Base-by-base conservation (phyloP, 2,329 filamentous ascomycete genomes). In the Herpotrichia juniperi region DNA sequence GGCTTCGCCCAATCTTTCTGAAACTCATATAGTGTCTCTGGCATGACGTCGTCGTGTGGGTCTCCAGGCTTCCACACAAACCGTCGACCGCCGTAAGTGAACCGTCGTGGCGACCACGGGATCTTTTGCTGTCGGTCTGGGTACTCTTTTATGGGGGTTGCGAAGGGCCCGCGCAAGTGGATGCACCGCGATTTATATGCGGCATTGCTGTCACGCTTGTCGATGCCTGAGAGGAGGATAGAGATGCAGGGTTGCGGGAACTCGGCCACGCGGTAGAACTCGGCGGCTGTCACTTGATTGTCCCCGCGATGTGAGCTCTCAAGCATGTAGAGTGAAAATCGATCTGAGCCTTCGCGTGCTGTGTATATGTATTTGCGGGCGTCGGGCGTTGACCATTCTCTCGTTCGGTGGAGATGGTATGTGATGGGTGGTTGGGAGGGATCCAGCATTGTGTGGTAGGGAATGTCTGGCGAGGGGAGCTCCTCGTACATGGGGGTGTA, bases 31-130 rank as follows among this genome's bases (percentile, higher is more conserved):
- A 73, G 58, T 4, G 69, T 71, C 58, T 73, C 70, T 5, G 69
- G 69, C 70, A 73, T 73, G 5, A 69, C 67, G 31, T 82, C 78
- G 55, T 82, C 79, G 62, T 82, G 67, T 2, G 78, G 74, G 19
- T 73, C 61, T 17, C 73, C 77, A 8, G 69, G 69, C 30, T 66
- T 78, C 76, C 79, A 83, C 17, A 75, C 70, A 49, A 73, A 73
- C 17, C 67, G 62, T 7, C 70, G 68, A 9, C 70, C 70, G 34
- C 69, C 70, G 42, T 72, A 73, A 6, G 58, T 72, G 48, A 73
- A 72, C 22, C 70, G 65, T n/a, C 70, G 66, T 16, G 70, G 70
- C 14, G 68, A 71, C 70, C 70, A 73, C 1, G 70, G 70, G n/a
- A 72, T 66, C 55, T 71, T 73, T 32, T 72, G 67, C 46, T 68